A percentile compares a stretch with the other conserved stretches of the same genome.
Evolutionary conservation across 169 alveolate species (phyloP).

Genomic region (Cyclospora cayetanensis): DNA sequence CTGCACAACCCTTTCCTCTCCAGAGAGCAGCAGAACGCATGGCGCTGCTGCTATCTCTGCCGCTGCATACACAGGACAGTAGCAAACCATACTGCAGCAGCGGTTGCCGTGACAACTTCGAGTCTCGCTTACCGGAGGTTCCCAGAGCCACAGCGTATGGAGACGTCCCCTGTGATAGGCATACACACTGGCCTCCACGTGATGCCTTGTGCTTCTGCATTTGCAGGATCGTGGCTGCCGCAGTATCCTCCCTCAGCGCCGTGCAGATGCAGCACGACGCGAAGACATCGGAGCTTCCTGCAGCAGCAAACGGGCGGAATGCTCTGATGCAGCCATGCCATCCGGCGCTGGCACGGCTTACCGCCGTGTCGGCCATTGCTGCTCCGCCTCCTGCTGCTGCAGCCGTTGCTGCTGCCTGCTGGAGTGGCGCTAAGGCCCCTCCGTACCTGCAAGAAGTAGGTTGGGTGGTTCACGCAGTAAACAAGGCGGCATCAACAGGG

Average conservation of each 20-base stretch:
- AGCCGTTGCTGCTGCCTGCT: slow-evolving; percentile 44
- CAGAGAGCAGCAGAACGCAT: neutral
- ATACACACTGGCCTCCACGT: no score
- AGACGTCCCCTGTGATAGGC: no score
- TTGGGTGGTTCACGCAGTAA: neutral
- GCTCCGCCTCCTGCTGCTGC: slow-evolving; percentile 23
- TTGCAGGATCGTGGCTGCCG: slow-evolving; percentile 21
- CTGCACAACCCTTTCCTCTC: no score
- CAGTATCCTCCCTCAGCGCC: slow-evolving; percentile 16
- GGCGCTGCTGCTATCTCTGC: slow-evolving; percentile 4
- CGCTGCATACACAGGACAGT: neutral
- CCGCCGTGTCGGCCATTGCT: neutral
- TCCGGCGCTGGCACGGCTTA: neutral
- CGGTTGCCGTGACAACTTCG: no score
- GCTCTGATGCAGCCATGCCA: neutral
- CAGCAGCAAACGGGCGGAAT: neutral
- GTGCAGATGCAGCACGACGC: slow-evolving; percentile 58
- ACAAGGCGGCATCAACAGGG: neutral
- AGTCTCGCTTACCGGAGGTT: no score
- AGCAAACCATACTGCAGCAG: no score
- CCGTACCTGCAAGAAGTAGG: slow-evolving; percentile 2
- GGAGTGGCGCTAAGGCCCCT: slow-evolving; percentile 43
- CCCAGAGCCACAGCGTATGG: no score
- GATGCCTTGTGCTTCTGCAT: neutral
- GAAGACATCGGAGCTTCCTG: neutral